Conservation (phyloP, 1,284 basidiomycete species). For the Filobasidium uniguttulatum region DNA sequence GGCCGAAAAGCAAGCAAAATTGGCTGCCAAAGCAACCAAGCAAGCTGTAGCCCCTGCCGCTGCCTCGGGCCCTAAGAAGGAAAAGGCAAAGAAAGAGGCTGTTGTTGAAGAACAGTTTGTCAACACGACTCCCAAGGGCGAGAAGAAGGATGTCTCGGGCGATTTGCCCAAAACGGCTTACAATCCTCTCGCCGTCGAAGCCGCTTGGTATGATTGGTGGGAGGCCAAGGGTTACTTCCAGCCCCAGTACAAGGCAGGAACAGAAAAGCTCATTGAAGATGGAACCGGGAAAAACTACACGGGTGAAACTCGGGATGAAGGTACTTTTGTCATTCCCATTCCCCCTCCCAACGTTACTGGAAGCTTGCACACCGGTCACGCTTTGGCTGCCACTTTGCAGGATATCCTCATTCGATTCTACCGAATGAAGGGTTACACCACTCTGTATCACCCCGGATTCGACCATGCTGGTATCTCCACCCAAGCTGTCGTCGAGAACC, state of each 20-base stretch:
- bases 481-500: slow-evolving; percentile 93
- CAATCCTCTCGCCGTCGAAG: slow-evolving; percentile 88
- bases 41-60: slow-evolving; percentile 34
- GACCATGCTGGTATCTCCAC: slow-evolving; percentile 99
- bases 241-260: slow-evolving; percentile 55
- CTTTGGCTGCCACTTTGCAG: slow-evolving; percentile 82
- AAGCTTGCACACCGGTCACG: slow-evolving; percentile 91
- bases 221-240: slow-evolving; percentile 75
- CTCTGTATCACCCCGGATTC: slow-evolving; percentile 84
- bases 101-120: slow-evolving; percentile 56
- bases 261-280: slow-evolving; percentile 21
- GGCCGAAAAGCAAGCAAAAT: slow-evolving; percentile 47
- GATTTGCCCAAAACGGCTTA: slow-evolving; percentile 71
- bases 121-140: slow-evolving; percentile 69
- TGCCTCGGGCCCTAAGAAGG: slow-evolving; percentile 45
- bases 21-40: slow-evolving; percentile 43
- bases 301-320: slow-evolving; percentile 44
- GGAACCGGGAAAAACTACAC: slow-evolving; percentile 12
- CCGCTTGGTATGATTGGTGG: slow-evolving; percentile 99
- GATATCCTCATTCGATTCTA: slow-evolving; percentile 84
- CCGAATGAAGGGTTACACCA: slow-evolving; percentile 88
- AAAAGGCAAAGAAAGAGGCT: slow-evolving; percentile 58
- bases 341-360: slow-evolving; percentile 99
- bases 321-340: slow-evolving; percentile 72
- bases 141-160: slow-evolving; percentile 79